A percentile compares a stretch with the other conserved stretches of the same genome.
These are phyloP conservation scores for Fusarium scirpi DNA, from an alignment of 2,329 filamentous ascomycete species.

Conservation along the genomic window DNA sequence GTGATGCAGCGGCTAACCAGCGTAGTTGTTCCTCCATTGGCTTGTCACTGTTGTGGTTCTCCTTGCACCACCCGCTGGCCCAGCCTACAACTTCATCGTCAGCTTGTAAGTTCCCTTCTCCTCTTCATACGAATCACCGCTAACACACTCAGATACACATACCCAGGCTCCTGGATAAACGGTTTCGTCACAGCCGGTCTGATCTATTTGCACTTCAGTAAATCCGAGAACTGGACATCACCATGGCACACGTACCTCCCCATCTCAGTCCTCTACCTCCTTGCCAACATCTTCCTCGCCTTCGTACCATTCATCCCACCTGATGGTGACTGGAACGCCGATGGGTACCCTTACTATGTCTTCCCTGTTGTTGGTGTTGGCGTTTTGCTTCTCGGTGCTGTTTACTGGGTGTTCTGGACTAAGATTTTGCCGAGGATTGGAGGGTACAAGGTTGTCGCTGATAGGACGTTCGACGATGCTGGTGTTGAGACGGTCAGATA, in stretches of 20 bases:
- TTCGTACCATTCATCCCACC: slow-evolving; percentile 68
- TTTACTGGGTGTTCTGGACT: slow-evolving; percentile 67
- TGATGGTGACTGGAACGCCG: slow-evolving; percentile 58
- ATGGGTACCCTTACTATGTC: slow-evolving; percentile 67
- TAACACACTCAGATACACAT: slow-evolving; percentile 55
- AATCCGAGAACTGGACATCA: slow-evolving; percentile 64
- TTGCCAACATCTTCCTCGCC: slow-evolving; percentile 65
- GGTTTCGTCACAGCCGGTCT: slow-evolving; percentile 63
- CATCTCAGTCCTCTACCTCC: slow-evolving; percentile 61
- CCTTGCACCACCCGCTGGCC: slow-evolving; percentile 73
- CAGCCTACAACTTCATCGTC: slow-evolving; percentile 76
- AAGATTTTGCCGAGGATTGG: slow-evolving; percentile 62
- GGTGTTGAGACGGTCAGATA: slow-evolving; percentile 58
- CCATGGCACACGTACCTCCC: slow-evolving; percentile 65
- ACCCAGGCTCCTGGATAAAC: slow-evolving; percentile 67
- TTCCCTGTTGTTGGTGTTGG: slow-evolving; percentile 67
- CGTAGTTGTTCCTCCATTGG: slow-evolving; percentile 72
- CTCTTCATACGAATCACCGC: neutral
- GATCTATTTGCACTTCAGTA: no score
- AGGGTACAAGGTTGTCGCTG: slow-evolving; percentile 62
- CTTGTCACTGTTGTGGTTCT: slow-evolving; percentile 73
- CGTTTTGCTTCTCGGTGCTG: slow-evolving; percentile 61
- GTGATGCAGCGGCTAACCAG: slow-evolving; percentile 11
- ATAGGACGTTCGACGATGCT: slow-evolving; percentile 56
- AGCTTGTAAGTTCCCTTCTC: slow-evolving; percentile 55